Base-by-base conservation (phyloP, 352 stramenopile species). In the Aphanomyces invadans region DNA sequence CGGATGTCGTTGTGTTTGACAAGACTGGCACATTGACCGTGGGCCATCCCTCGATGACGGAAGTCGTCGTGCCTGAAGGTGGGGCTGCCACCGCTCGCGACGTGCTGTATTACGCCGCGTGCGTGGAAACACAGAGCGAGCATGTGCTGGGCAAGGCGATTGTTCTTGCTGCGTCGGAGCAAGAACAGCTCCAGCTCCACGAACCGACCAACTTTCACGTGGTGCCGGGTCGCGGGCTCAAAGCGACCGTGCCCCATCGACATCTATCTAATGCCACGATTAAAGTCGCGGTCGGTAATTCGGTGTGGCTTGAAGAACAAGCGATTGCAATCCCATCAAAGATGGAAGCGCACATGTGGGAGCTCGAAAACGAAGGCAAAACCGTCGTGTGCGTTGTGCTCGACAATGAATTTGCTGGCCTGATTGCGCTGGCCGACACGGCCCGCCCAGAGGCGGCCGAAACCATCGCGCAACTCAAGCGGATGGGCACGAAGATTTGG, bases 101-200 rank as follows among this genome's bases (percentile, higher is more conserved):
- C 55, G 65, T 95, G 55, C 59, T 93, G 21, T 91, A 90, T 70
- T 95, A 89, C 48, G 81, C 74, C 3, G 87, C 76, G 0, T 93
- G 79, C 2, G 66, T 92, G 23, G 87, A 95, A 55, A 89, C 79
- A 33, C 84, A 89, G 10, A 95, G 86, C 65, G 87, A 95, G 45
- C 87, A 95, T 57, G 80, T 90, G 39, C 74, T 95, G 21, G 86
- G 77, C 19, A 92, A 93, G 52, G 81, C 86, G 10, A 94, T 95
- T 49, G 84, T 95, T 0, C 28, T 88, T 23, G 82, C 80, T 9
- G 87, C 87, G 11, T 82, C 79, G 0, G 84, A 93, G 45, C 71
- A 89, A 29, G 83, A 93, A 56, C 88, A 91, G 64, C 51, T 94
- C 10, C 60, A 82, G 12, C 66, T 93, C 10, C 75, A 86, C 10